Base-by-base conservation (phyloP, 495 filamentous ascomycete genomes). In the Cairneyella variabilis region DNA sequence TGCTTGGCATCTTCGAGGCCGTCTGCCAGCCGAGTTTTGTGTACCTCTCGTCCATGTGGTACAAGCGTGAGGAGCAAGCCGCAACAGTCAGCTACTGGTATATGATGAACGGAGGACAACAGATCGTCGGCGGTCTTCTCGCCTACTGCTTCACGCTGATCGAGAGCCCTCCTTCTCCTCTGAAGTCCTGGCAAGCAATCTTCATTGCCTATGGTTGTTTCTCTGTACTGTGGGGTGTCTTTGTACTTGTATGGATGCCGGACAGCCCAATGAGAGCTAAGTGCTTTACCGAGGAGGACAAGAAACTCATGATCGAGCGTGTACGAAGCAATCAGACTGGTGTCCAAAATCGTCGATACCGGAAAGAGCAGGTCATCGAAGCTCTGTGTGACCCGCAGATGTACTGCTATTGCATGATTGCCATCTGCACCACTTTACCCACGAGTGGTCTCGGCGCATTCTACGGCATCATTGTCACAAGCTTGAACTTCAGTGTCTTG, bases 251-350 rank as follows among this genome's bases (percentile, higher is more conserved):
- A 61, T 64, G 80, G 23, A 71, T 90, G 54, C 86, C 85, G 0
- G 86, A 90, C 59, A 86, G 74, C 56, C 86, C 87, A 53, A 68
- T 87, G 56, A 86, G 87, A 60, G 81, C 82, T 11, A 79, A 83
- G 25, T 90, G 82, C 76, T 67, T 90, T 21, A 83, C 70, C 21
- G 75, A 80, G 42, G 73, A 82, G 48, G 85, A 89, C 40, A 74
- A 71, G 11, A 60, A 75, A 8, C 72, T 85, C 44, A 80, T 82
- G 10, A 65, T 89, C 42, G 83, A 83, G 43, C 73, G 85, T 27
- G 80, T 89, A 14, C 73, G 82, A 3, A 64, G 72, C 48, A 89
- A 89, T 43, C 77, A 85, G 58, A 84, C 85, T 59, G 85, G 85
- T n/a, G 76, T 88, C 27, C 82, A 83, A 28, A 88, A 86, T 60